Evolutionary conservation across 192 early-diverging fungal species (phyloP), one percentile per base, ranked within the genome.

Genomic region (Borealophlyctis nickersoniae): DNA sequence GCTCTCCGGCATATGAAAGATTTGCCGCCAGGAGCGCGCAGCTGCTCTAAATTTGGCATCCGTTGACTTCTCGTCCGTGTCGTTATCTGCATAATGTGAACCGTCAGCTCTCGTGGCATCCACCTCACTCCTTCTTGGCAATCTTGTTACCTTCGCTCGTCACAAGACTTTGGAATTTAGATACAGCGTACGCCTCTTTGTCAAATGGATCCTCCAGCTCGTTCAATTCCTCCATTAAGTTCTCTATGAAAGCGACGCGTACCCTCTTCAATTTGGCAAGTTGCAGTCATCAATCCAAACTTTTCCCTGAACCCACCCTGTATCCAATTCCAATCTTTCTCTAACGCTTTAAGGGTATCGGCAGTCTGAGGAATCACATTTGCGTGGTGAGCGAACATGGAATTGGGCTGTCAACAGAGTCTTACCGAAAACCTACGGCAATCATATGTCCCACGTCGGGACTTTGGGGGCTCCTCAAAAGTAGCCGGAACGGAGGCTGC

Each of bases 271-370:
- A 19, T 19, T 45, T 45, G 39, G 39, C 39, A n/a, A n/a, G n/a
- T n/a, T n/a, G n/a, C n/a, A n/a, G n/a, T n/a, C n/a, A n/a, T n/a
- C 39, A 45, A 19, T 19, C 9, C 39, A 19, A 19, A 77, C 55
- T 65, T 31, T 27, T 27, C 33, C 33, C 28, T 5, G 34, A 34
- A 4, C 55, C 55, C 73, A 86, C 86, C 82, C 75, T 90, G 79
- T 9, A 96, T 80, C 94, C 94, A 98, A 33, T 60, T 72, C 96
- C 96, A 98, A 64, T 94, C 92, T 11, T 83, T 76, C 26, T 93
- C 89, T n/a, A 92, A 91, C 27, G 80, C 87, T 58, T 89, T 91
- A 45, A 87, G 75, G 2, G 86, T 79, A 71, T 96, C 93, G 49
- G 86, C 88, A 13, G 75, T 69, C 77, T 77, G 36, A 19, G n/a